phyloP scores from a whole-genome alignment of 2,329 filamentous ascomycete genomes.

The Alternaria burnsii region DNA sequence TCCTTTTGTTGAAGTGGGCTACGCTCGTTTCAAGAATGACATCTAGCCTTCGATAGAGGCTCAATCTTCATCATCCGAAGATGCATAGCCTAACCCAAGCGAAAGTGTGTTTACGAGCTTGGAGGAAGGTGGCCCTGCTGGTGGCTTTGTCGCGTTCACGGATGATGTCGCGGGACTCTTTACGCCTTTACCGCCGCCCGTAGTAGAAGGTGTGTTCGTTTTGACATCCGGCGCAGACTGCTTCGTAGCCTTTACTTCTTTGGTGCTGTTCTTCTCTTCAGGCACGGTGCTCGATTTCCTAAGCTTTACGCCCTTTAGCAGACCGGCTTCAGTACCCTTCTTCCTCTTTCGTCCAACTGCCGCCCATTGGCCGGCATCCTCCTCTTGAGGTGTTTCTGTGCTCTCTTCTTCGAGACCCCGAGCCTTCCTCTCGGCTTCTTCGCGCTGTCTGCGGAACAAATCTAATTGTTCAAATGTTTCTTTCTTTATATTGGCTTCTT shows the following conservation, averaged over 20 bases:
- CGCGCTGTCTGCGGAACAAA: conserved; percentile 65
- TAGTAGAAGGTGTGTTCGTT: background rate
- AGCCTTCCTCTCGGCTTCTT: conserved; percentile 64
- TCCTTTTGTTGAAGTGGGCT: no score
- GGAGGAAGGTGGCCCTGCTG: conserved; percentile 24
- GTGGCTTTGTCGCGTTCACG: conserved; percentile 5
- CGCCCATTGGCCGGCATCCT: conserved; percentile 60
- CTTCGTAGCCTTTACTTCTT: conserved; percentile 2
- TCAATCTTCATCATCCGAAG: conserved; percentile 55
- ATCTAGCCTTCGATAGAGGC: no score
- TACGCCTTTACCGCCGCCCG: background rate
- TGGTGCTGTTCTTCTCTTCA: conserved; percentile 19
- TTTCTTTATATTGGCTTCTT: conserved; percentile 65
- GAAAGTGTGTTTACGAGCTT: conserved; percentile 28
- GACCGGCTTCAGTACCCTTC: conserved; percentile 51
- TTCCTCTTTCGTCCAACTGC: conserved; percentile 62
- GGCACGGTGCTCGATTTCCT: conserved; percentile 46
- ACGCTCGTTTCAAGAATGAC: background rate
- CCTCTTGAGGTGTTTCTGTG: conserved; percentile 42
- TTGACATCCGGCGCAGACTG: background rate
- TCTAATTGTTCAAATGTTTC: conserved; percentile 68
- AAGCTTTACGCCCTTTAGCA: conserved; percentile 56
- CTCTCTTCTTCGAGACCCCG: conserved; percentile 48
- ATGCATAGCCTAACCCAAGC: conserved; percentile 54
- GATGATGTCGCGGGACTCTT: conserved; percentile 5